Conservation (phyloP, 805 yeast genomes). For the Zygoascus ofunaensis region DNA sequence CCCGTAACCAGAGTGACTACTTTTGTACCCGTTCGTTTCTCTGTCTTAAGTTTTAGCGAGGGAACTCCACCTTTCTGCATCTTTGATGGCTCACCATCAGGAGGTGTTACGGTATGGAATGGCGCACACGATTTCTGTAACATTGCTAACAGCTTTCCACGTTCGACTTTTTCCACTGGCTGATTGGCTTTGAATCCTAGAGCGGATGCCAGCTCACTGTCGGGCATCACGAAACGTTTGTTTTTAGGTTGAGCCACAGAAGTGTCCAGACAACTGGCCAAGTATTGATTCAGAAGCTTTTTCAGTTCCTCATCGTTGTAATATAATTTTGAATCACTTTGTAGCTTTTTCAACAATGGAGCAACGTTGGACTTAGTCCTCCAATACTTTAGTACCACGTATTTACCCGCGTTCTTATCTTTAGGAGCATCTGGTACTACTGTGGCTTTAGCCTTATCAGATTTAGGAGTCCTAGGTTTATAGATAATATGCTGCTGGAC, state of each 20-base stretch:
- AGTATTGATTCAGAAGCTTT: slow-evolving; percentile 45
- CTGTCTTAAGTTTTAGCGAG: slow-evolving; percentile 54
- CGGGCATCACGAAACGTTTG: slow-evolving; percentile 35
- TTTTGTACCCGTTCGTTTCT: slow-evolving; percentile 74
- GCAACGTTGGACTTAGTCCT: slow-evolving; percentile 22
- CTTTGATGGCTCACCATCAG: slow-evolving; percentile 34
- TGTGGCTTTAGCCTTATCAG: slow-evolving; percentile 4
- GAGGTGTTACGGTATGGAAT: slow-evolving; percentile 40
- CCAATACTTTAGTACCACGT: slow-evolving; percentile 21
- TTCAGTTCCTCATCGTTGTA: slow-evolving; percentile 52
- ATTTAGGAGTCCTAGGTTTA: slow-evolving; percentile 30
- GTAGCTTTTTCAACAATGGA: slow-evolving; percentile 16
- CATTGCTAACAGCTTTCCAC: slow-evolving; percentile 32
- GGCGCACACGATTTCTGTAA: slow-evolving; percentile 36
- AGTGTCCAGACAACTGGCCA: slow-evolving; percentile 31
- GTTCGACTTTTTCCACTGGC: slow-evolving; percentile 18
- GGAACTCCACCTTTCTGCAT: slow-evolving; percentile 63
- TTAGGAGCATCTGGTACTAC: slow-evolving; percentile 3
- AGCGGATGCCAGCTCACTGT: slow-evolving; percentile 43
- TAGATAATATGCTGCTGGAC: slow-evolving; percentile 60
- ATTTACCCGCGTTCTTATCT: slow-evolving; percentile 4
- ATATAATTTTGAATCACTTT: slow-evolving; percentile 19
- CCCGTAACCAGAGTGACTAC: slow-evolving; percentile 64
- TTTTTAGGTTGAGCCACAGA: slow-evolving; percentile 46
- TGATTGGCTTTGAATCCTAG: slow-evolving; percentile 30